Base-by-base conservation (phyloP, 2,329 filamentous ascomycete species). In the Curvularia verruculosa region DNA sequence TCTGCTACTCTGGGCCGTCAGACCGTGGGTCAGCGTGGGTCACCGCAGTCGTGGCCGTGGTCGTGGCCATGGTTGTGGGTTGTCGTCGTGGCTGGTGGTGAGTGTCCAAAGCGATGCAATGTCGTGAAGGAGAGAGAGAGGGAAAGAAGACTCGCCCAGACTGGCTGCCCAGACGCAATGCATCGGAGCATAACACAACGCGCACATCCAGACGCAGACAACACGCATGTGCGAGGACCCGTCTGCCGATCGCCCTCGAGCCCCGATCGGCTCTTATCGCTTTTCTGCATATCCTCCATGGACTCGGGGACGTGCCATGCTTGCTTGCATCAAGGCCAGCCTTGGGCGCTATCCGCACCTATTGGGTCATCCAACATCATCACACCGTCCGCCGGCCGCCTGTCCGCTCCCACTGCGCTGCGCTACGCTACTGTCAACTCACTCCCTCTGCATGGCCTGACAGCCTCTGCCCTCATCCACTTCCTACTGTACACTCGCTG, bases 291-390 rank as follows among this genome's bases (percentile, higher is more conserved):
- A n/a, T 26, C 13, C 31, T 34, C 12, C 9, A 34, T 15, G 21
- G 40, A 5, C 13, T 9, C 3, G 40, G 40, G 40, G 40, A 26
- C 40, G 40, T 43, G 40, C 40, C 40, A 43, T 43, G 40, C 40
- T 15, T 43, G 40, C 40, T 23, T 24, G 6, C 23, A 23, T 51
- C 40, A 26, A 46, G 49, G 19, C 21, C 21, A 49, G 49, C 36
- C 49, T 57, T 49, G 50, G 48, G 41, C 48, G 36, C 37, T 47
- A 34, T 31, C 44, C 53, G 28, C 45, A 49, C 37, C 31, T 52
- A 55, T 57, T 59, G 51, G 50, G 52, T 48, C 59, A 49, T 52
- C 56, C 49, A 48, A 45, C 54, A 56, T 56, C 37, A 47, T 47
- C 43, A 23, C 43, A 31, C 43, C 43, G 24, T 24, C 53, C 45